Conservation (phyloP, 2,329 filamentous ascomycete species). For the Cadophora luteo-olivacea region DNA sequence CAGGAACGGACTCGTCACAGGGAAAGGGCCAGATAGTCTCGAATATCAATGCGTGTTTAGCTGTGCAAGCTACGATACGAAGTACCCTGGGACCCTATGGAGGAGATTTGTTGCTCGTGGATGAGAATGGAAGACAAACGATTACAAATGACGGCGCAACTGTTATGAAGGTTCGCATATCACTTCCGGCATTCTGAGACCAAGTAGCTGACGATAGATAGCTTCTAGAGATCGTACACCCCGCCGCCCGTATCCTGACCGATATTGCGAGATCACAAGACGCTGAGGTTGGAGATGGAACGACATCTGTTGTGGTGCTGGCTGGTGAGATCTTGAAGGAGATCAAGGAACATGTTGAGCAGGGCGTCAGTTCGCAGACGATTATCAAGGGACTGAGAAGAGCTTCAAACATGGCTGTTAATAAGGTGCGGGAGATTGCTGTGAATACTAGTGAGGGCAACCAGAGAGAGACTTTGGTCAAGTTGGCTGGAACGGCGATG, state of each 20-base stretch:
- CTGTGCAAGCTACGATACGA: conserved; percentile 95
- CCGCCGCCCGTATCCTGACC: conserved; percentile 94
- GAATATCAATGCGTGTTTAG: conserved; percentile 98
- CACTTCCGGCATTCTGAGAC: background rate
- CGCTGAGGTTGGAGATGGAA: conserved; percentile 97
- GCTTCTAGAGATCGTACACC: conserved; percentile 98
- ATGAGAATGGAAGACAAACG: conserved; percentile 93
- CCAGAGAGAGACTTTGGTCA: conserved; percentile 84
- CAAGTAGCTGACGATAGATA: conserved; percentile 47
- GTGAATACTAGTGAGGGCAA: conserved; percentile 83
- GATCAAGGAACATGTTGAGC: conserved; percentile 93
- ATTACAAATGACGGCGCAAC: conserved; percentile 99
- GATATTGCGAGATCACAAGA: conserved; percentile 99
- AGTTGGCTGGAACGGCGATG: conserved; percentile 95
- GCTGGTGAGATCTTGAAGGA: conserved; percentile 99
- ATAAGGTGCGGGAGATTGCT: conserved; percentile 98
- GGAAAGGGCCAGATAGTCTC: conserved; percentile 96
- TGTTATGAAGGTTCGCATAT: conserved; percentile 83
- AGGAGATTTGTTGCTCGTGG: conserved; percentile 93
- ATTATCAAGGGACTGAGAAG: conserved; percentile 96
- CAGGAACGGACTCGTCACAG: conserved; percentile 96
- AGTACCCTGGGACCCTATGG: conserved; percentile 95
- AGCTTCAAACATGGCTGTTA: conserved; percentile 89
- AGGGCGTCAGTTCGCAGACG: conserved; percentile 94
- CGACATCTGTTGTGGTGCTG: conserved; percentile 94